These are phyloP conservation scores for Peronospora destructor DNA, from an alignment of 352 stramenopile species.

Conservation along the genomic window DNA sequence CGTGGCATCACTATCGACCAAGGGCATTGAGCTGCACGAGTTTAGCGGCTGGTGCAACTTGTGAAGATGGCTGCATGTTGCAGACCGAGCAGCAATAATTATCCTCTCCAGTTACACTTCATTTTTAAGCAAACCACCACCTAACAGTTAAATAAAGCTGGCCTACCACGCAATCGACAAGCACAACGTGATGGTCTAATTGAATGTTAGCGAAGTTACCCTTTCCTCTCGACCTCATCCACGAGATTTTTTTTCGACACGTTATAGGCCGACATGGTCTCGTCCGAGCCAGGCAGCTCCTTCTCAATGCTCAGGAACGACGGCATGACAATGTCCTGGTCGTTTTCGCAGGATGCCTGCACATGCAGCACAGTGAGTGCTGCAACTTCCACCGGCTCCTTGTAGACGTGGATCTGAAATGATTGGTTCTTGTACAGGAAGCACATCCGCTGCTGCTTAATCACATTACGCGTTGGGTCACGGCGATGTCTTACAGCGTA, in stretches of 20 bases:
- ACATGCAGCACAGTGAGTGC: constrained; percentile 68
- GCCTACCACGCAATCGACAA: too few species aligned
- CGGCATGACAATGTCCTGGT: constrained; percentile 56
- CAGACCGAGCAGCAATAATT: too few species aligned
- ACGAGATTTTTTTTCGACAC: constrained; percentile 53
- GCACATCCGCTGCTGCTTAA: constrained; percentile 85
- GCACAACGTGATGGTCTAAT: too few species aligned
- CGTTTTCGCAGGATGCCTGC: constrained; percentile 58
- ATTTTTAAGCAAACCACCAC: too few species aligned
- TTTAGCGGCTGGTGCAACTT: too few species aligned
- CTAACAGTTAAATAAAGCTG: too few species aligned
- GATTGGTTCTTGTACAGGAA: constrained; percentile 84
- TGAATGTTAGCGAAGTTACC: constrained; percentile 5
- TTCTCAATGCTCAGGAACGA: constrained; percentile 67
- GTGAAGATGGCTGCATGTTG: too few species aligned
- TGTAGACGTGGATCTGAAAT: constrained; percentile 85
- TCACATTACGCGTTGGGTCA: constrained; percentile 61
- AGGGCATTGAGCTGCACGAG: too few species aligned
- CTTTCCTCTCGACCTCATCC: constrained; percentile 7
- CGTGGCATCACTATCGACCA: too few species aligned
- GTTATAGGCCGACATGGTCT: constrained; percentile 76
- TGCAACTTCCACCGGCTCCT: constrained; percentile 57
- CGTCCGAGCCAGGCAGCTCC: constrained; percentile 48
- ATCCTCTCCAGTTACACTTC: too few species aligned
- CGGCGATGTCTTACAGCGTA: constrained; percentile 74